These are phyloP conservation scores for Wickerhamomyces xylosicus DNA, from an alignment of 805 yeast species.

Conservation along the genomic window DNA sequence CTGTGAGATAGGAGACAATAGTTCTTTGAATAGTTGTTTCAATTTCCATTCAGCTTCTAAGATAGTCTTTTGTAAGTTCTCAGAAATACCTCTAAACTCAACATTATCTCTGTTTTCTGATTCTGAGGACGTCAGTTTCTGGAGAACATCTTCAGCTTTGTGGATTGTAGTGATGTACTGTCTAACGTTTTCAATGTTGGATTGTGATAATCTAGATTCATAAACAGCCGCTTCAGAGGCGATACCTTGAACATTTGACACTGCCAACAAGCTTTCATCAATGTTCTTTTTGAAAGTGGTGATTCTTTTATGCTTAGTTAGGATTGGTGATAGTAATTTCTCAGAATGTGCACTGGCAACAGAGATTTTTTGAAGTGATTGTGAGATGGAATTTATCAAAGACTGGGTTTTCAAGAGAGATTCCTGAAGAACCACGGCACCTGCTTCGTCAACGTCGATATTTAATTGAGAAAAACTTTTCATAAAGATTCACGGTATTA, in stretches of 20 bases:
- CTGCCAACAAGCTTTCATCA: conserved; percentile 38
- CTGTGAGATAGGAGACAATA: conserved; percentile 28
- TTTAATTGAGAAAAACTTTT: conserved; percentile 9
- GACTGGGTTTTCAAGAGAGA: conserved; percentile 49
- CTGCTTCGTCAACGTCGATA: conserved; percentile 69
- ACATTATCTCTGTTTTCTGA: conserved; percentile 20
- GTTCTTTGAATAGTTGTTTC: conserved; percentile 35
- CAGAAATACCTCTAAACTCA: conserved; percentile 61
- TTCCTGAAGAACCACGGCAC: conserved; percentile 72
- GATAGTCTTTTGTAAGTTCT: conserved; percentile 46
- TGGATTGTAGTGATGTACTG: conserved; percentile 30
- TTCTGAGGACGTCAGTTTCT: conserved; percentile 19
- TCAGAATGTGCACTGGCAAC: conserved; percentile 46
- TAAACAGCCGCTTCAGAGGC: conserved; percentile 33
- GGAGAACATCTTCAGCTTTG: conserved; percentile 35
- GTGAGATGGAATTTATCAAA: conserved; percentile 43
- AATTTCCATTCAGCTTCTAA: conserved; percentile 47
- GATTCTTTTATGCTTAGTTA: conserved; percentile 48
- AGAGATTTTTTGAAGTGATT: conserved; percentile 44
- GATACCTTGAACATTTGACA: conserved; percentile 39
- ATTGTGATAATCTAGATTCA: conserved; percentile 24
- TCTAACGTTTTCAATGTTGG: conserved; percentile 21
- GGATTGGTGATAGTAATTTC: conserved; percentile 59
- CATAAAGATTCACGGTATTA: too few species aligned
- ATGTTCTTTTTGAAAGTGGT: conserved; percentile 46